A percentile compares a stretch with the other conserved stretches of the same genome.
These are phyloP conservation scores for Penicillium desertorum DNA, from an alignment of 495 filamentous ascomycete species.

Conservation along the genomic window DNA sequence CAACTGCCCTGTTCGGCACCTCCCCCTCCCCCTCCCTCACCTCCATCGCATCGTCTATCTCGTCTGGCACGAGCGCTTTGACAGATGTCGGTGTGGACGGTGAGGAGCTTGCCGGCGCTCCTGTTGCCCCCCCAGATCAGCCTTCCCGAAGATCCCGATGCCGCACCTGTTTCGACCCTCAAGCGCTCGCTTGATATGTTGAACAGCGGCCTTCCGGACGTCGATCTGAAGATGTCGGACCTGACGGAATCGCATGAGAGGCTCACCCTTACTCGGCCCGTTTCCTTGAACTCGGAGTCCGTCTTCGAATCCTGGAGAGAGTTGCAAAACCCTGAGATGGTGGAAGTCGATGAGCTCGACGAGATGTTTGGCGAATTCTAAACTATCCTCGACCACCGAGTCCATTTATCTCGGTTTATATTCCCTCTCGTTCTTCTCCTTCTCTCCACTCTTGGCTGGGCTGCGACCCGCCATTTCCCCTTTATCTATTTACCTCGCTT, in stretches of 20 bases:
- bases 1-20: conserved; percentile 42
- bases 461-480: conserved; percentile 19
- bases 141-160: conserved; percentile 34
- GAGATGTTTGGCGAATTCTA: conserved; percentile 66
- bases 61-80: conserved; percentile 48
- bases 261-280: conserved; percentile 42
- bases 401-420: background rate
- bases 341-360: conserved; percentile 91
- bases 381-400: conserved; percentile 13
- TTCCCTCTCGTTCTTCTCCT: conserved; percentile 5
- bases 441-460: conserved; percentile 20
- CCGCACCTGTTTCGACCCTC: conserved; percentile 36
- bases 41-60: conserved; percentile 47
- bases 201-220: conserved; percentile 42
- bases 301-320: conserved; percentile 56
- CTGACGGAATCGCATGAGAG: conserved; percentile 44
- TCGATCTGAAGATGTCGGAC: conserved; percentile 50
- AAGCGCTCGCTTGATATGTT: conserved; percentile 50
- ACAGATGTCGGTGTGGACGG: conserved; percentile 34
- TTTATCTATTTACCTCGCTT: conserved; percentile 20
- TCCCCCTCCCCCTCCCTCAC: conserved; percentile 50
- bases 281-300: conserved; percentile 42
- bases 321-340: conserved; percentile 77
- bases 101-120: conserved; percentile 24
- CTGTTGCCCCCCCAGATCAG: conserved; percentile 39